Base-by-base conservation (phyloP, 768 basidiomycete genomes). In the Sistotremastrum niveocremeum region DNA sequence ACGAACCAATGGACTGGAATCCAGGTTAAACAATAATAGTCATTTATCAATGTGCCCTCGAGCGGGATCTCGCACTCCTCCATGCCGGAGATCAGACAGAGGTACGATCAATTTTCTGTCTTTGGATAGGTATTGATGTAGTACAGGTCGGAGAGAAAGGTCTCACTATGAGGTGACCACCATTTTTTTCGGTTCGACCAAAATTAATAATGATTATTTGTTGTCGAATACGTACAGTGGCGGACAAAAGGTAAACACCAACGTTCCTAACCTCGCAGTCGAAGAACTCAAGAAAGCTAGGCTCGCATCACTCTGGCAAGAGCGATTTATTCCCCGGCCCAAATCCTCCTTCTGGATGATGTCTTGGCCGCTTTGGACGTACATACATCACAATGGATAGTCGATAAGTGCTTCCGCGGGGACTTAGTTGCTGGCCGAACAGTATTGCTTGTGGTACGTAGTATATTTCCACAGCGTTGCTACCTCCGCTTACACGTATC, bases 191-290 rank as follows among this genome's bases (percentile, higher is more conserved):
- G 3, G 8, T n/a, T 34, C 37, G 10, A 10, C 38, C 7, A 7
- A 9, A 7, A 29, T 31, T 45, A 6, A 32, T 44, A 30, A 33
- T 20, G 28, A 38, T 46, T 40, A 29, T 37, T 20, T 11, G 28
- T 33, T 9, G 7, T 12, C n/a, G 12, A 47, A n/a, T 34, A 10
- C 28, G 40, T 41, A 12, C 11, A 62, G 59, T 52, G 68, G 68
- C 11, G 68, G 68, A 31, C 68, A 70, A 51, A 69, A 69, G 51
- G 68, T 65, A 3, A 47, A 66, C 32, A 56, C 68, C 37, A 62
- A 28, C 12, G 12, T 12, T 20, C 20, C 20, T 20, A 39, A 12
- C 12, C 7, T 39, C 29, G 28, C 20, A 42, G 41, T 42, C 32
- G 20, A n/a, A n/a, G 41, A 7, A 5, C 32, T n/a, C 28, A 42